Evolutionary conservation across 805 yeast species (phyloP).

Genomic region (Wickerhamomyces alni): DNA sequence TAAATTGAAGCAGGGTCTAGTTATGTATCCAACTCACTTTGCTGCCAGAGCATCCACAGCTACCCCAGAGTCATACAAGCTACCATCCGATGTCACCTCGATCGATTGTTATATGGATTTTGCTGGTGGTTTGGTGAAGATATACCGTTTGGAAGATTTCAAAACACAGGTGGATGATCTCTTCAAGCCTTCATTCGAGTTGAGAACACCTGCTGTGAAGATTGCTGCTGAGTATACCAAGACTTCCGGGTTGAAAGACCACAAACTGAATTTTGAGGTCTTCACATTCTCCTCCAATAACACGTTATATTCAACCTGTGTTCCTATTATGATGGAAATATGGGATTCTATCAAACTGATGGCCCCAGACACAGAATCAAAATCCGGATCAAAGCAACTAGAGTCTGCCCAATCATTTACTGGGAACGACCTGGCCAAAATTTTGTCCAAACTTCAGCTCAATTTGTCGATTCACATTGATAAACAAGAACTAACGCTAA

Average conservation of each 20-base stretch:
- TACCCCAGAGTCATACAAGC: slow-evolving; percentile 10
- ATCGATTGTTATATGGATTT: slow-evolving; percentile 50
- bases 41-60: background rate
- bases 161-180: slow-evolving; percentile 26
- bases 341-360: slow-evolving; percentile 29
- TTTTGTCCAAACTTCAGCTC: slow-evolving; percentile 53
- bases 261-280: slow-evolving; percentile 44
- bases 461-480: slow-evolving; percentile 60
- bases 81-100: slow-evolving; percentile 25
- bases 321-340: slow-evolving; percentile 67
- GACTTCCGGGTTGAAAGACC: slow-evolving; percentile 33
- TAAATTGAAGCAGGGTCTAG: slow-evolving; percentile 19
- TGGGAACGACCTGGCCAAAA: slow-evolving; percentile 30
- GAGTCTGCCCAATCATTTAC: background rate
- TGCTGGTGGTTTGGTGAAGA: slow-evolving; percentile 62
- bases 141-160: slow-evolving; percentile 32
- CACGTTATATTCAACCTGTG: slow-evolving; percentile 63
- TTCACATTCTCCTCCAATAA: slow-evolving; percentile 68
- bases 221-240: slow-evolving; percentile 49
- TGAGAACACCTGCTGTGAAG: slow-evolving; percentile 73
- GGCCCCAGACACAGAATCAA: slow-evolving; percentile 27
- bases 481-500: slow-evolving; percentile 67
- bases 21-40: slow-evolving; percentile 4
- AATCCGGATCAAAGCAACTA: background rate
- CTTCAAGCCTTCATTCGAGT: slow-evolving; percentile 42